A percentile compares a stretch with the other conserved stretches of the same genome.
Conservation (phyloP, 257 asterid genomes). For the Solanum piurae region DNA sequence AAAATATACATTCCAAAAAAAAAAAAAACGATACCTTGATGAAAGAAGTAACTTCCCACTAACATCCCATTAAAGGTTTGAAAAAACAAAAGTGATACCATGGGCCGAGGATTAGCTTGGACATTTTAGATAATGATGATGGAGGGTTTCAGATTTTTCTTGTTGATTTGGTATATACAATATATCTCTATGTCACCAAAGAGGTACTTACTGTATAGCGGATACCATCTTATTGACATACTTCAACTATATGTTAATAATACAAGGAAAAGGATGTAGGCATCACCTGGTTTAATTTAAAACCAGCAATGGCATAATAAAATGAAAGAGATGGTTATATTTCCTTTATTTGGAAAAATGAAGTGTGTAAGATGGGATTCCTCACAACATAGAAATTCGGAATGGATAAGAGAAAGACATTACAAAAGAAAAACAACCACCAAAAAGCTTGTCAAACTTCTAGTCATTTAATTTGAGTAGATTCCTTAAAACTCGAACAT, state of each 20-base stretch:
- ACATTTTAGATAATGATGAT: background rate
- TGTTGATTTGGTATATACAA: background rate
- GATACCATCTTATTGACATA: background rate
- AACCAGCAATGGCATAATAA: background rate
- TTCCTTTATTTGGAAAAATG: background rate
- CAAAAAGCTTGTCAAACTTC: background rate
- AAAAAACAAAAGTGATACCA: background rate
- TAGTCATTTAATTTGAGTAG: background rate
- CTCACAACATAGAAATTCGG: background rate
- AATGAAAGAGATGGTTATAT: background rate
- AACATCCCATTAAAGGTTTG: background rate
- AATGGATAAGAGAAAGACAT: background rate
- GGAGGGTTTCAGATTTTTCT: background rate
- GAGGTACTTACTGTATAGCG: background rate
- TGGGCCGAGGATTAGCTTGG: background rate
- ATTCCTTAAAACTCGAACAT: background rate
- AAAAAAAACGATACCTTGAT: background rate
- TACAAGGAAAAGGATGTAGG: background rate
- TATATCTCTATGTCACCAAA: background rate
- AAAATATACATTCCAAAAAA: background rate
- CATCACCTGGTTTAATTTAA: background rate
- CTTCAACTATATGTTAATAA: background rate
- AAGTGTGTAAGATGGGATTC: background rate
- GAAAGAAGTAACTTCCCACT: background rate
- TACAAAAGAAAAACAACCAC: background rate